Evolutionary conservation across 352 stramenopile genomes (phyloP), one percentile per base, ranked within the genome.

Genomic region (Pythium aquatile): DNA sequence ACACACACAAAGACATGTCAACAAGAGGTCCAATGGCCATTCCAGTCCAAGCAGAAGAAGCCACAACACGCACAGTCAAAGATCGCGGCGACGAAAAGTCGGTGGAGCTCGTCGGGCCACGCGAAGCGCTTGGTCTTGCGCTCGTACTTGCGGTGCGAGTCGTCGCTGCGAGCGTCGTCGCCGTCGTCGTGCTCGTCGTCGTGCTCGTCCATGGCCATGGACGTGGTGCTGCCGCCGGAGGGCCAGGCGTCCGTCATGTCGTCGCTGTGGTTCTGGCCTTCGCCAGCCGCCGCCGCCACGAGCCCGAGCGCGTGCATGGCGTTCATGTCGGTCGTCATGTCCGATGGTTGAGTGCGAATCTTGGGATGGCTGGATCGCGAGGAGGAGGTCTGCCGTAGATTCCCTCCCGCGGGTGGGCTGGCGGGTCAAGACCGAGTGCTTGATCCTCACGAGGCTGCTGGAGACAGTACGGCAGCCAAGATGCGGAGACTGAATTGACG

Each of bases 41-140:
- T 62, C 33, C 14, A 37, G n/a, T 10, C 13, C 13, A 37, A 46
- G 40, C 28, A 20, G 29, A 32, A 58, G 5, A 14, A 40, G 13
- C 16, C 16, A 3, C 9, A 28, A 37, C 20, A 71, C 65, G 44
- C 56, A 93, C 84, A 72, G 66, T 96, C 87, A 66, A 96, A 96
- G 59, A 96, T 93, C 17, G 87, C 81, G 30, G 85, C 85, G 35
- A 96, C 85, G 51, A 96, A 96, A 59, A 93, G 79, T 13, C 87
- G 85, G 74, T 96, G 87, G 32, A 96, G 84, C 51, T 96, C 87
- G 48, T 96, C 85, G 1, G 87, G 85, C 85, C 87, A 94, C 48
- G 93, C 85, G 66, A 94, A 96, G 40, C 85, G 85, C 74, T 94
- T 93, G 40, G 87, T 91, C 70, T 92, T 91, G 69, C 83, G 87